Base-by-base conservation (phyloP, 1,284 basidiomycete species). In the Marasmius fiardii region DNA sequence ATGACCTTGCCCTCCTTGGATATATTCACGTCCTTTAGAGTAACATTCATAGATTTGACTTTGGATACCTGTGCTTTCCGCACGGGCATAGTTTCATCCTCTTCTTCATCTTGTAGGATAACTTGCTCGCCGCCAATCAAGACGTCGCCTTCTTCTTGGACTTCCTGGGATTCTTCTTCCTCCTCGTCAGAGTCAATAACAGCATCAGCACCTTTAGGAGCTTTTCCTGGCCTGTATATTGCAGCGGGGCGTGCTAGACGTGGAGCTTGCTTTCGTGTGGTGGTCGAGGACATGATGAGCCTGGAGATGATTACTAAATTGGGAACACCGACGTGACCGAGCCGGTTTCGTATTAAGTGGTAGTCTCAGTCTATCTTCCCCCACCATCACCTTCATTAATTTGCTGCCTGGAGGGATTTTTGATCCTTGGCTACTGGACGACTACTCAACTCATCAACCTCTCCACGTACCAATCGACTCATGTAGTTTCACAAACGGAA, bases 171-270 rank as follows among this genome's bases (percentile, higher is more conserved):
- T 51, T 71, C 69, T 41, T 76, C 76, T 24, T 81, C 39, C 6
- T 41, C 82, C 31, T 78, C 77, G 44, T 87, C 85, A 23, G 85
- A 86, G 58, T 88, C 86, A 1, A 83, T 75, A 23, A 74, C 71
- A 28, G 82, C 81, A 1, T 71, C 71, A 41, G 74, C 79, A 49
- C 88, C 89, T 69, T 91, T 91, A 0, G 90, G 90, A 0, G 85
- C 90, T 63, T 92, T 92, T 55, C 91, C 90, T 63, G 88, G 89
- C 86, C 89, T 89, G 69, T 93, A 92, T 6, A 90, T 85, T 20
- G 82, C 86, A 4, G 83, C 90, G 12, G 91, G 89, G 49, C 80
- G 76, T 20, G 88, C 79, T 10, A 85, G 77, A 18, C 90, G 82
- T 16, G 86, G 81, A 12, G 88, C 89, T 59, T 82, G 82, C 63